Evolutionary conservation across 805 yeast genomes (phyloP).

Genomic region (Vanderwaltozyma polyspora): DNA sequence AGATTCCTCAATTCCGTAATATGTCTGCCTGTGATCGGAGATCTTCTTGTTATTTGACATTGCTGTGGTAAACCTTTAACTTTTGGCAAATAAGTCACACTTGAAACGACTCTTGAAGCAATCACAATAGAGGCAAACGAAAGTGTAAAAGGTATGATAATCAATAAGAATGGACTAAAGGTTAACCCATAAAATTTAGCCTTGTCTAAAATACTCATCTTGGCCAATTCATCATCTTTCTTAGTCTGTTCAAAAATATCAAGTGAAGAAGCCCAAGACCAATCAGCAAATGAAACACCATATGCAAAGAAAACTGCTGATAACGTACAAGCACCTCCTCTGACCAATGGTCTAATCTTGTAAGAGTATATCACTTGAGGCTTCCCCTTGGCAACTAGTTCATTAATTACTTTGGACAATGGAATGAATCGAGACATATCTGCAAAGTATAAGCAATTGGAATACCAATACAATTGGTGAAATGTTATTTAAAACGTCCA

Average conservation of each 20-base stretch:
- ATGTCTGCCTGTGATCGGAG: constrained; percentile 13
- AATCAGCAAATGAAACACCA: constrained; percentile 21
- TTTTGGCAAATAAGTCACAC: constrained; percentile 17
- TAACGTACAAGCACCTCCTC: constrained; percentile 13
- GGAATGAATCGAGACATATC: too few species aligned
- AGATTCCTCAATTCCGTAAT: constrained; percentile 8
- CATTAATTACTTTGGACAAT: constrained; percentile 12
- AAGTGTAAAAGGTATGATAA: constrained; percentile 20
- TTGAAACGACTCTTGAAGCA: constrained; percentile 21
- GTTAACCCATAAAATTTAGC: constrained; percentile 8
- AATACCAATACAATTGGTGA: too few species aligned
- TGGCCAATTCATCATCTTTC: constrained; percentile 6
- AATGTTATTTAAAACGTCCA: too few species aligned
- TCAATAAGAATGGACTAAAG: constrained; percentile 16
- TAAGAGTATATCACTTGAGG: constrained; percentile 16
- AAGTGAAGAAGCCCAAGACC: constrained; percentile 17
- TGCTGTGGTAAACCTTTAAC: constrained; percentile 6
- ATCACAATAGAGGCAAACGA: constrained; percentile 15
- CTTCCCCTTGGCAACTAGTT: constrained; percentile 11
- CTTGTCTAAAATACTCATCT: constrained; percentile 1
- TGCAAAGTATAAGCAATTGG: too few species aligned
- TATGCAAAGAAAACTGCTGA: constrained; percentile 20
- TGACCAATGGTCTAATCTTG: constrained; percentile 8
- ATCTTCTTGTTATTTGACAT: constrained; percentile 17
- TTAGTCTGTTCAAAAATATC: constrained; percentile 2